Base-by-base conservation (phyloP, 257 asterid genomes). In the Solanum sparsipilum region DNA sequence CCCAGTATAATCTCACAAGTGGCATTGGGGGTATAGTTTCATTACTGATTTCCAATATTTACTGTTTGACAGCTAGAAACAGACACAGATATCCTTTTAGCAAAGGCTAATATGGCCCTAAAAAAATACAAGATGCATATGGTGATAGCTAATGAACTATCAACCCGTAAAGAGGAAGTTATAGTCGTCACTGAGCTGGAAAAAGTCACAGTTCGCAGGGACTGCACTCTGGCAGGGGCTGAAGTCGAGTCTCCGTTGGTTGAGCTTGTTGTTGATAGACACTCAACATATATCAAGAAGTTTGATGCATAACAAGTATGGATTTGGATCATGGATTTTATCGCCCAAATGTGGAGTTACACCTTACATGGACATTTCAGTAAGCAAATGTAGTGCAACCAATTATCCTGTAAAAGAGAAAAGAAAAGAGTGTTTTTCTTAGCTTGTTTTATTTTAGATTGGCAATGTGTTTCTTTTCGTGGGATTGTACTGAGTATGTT, bases 61-160 rank as follows among this genome's bases (percentile, higher is more conserved):
- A 78, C 52, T n/a, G 0, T 36, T 25, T 81, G 15, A 60, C 94
- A 96, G 98, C 93, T 96, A 58, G 99, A 97, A 93, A 97, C 99
- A 4, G 99, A 97, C 88, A 90, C 84, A 15, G 86, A 92, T 89
- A 95, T 97, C 87, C 98, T 97, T 35, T 88, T 97, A 78, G 95
- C 91, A 87, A 96, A 95, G 92, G 98, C 98, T 44, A 90, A 86
- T 84, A 89, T 70, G 93, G 98, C 99, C 36, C 96, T 97, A 32
- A 88, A 86, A 72, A 93, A 91, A 92, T 93, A 96, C 88, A 84
- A 94, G 58, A 94, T 96, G 94, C 95, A 97, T 87, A 91, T 96
- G 98, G 99, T 97, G 52, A 92, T 97, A 18, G 99, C 99, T 21
- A 97, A 97, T 44, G 98, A 97, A 92, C 98, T 97, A 73, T 90